Conservation (phyloP, 2,329 filamentous ascomycete genomes). For the Aspergillus sp. region DNA sequence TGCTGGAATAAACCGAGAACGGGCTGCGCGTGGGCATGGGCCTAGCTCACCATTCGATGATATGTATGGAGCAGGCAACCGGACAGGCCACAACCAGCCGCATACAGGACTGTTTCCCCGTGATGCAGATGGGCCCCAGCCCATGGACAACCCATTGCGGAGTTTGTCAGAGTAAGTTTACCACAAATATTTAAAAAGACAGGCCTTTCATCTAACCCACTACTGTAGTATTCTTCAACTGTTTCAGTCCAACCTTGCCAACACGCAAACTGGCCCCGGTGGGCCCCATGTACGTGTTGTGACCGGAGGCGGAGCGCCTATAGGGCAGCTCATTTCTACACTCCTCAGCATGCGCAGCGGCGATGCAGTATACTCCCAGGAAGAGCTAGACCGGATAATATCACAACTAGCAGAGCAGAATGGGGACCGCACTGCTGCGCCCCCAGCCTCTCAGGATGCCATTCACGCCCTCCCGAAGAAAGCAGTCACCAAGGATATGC, state of each 20-base stretch:
- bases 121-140: constrained; percentile 52
- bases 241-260: constrained; percentile 25
- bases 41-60: constrained; percentile 4
- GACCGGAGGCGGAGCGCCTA: constrained; percentile 33
- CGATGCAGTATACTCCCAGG: constrained; percentile 87
- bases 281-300: constrained; percentile 23
- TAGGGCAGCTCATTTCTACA: constrained; percentile 45
- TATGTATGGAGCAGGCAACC: constrained; percentile 7
- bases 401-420: constrained; percentile 85
- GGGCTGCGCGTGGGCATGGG: constrained; percentile 7
- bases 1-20: constrained; percentile 33
- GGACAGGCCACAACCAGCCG: constrained; percentile 9
- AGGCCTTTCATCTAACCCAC: background rate
- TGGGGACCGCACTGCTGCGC: constrained; percentile 69
- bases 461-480: constrained; percentile 73
- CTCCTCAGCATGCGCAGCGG: constrained; percentile 54
- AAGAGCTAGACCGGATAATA: constrained; percentile 85
- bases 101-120: constrained; percentile 48
- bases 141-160: constrained; percentile 46
- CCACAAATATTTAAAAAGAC: background rate
- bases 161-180: constrained; percentile 49
- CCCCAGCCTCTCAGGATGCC: constrained; percentile 73
- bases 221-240: constrained; percentile 28
- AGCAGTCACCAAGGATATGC: constrained; percentile 67
- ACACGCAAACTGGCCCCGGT: background rate